Conservation (phyloP, 177 flowering plant genomes). For the Telopea speciosissima region DNA sequence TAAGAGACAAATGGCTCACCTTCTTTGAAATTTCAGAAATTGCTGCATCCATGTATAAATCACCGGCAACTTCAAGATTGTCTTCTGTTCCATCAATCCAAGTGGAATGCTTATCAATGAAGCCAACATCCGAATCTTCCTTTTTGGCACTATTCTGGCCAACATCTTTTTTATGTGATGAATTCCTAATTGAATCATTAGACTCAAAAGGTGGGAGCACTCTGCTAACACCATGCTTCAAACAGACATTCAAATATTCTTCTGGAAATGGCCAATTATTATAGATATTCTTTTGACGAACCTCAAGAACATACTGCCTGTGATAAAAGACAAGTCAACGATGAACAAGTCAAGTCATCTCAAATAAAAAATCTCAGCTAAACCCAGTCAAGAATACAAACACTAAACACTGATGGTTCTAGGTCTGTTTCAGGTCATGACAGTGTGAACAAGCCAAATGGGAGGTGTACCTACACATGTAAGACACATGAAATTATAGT, state of each 20-base stretch:
- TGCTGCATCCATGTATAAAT: neutral
- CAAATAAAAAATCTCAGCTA: neutral
- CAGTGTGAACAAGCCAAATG: no score
- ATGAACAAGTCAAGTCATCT: neutral
- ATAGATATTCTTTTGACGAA: constrained; percentile 21
- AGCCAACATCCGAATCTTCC: neutral
- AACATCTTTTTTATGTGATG: constrained; percentile 9
- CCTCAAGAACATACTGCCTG: constrained; percentile 26
- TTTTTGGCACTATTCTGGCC: neutral
- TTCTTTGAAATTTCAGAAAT: constrained; percentile 7
- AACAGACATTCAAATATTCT: constrained; percentile 18
- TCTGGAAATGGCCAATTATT: constrained; percentile 32
- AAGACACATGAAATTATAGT: constrained; percentile 6
- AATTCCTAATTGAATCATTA: constrained; percentile 1
- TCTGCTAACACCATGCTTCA: constrained; percentile 21
- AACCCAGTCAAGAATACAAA: neutral
- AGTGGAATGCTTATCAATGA: neutral
- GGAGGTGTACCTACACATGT: no score
- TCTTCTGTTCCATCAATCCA: neutral
- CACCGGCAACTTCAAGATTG: constrained; percentile 1
- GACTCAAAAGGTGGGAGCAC: constrained; percentile 31
- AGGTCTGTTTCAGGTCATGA: no score
- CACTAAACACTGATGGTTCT: neutral
- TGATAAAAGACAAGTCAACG: neutral
- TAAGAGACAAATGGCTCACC: constrained; percentile 8